Base-by-base conservation (phyloP, 148 eudicot genomes). In the Arbutus unedo region DNA sequence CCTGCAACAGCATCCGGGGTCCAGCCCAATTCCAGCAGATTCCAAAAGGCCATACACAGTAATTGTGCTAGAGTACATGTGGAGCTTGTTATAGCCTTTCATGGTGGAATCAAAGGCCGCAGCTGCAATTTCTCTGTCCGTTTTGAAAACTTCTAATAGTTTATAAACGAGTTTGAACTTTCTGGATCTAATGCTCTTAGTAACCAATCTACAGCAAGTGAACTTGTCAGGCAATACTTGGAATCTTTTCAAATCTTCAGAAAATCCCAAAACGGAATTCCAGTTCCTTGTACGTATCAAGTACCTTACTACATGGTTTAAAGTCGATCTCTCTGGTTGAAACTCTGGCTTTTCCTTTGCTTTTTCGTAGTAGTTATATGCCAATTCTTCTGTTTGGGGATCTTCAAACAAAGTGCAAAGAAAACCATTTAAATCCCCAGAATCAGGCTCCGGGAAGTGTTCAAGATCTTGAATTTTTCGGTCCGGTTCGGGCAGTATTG, bases 11-110 rank as follows among this genome's bases (percentile, higher is more conserved):
- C 95, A 93, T 43, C 86, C 88, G 48, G 85, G 74, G 76, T 89
- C 91, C 74, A 91, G 88, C 38, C 54, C 82, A 77, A 90, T 41
- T 6, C 85, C 88, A 8, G 84, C 59, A 49, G 85, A 88, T 74
- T 79, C 87, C 92, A 91, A 83, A n/a, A 74, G 81, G 11, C 85
- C 86, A 77, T 83, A 93, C 79, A 88, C 84, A 7, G 57, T 81
- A 76, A 90, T 77, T 2, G 97, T 87, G 74, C 91, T 87, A 74
- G 90, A 87, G 84, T 94, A 94, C 98, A 96, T 93, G 83, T 96
- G 99, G 85, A 96, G 89, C 89, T 92, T 90, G 81, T 96, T 96
- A 70, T 88, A 96, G 9, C 90, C 93, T 85, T 86, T 91, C 86
- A 94, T 82, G 3, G 96, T 96, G 0, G 90, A 81, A 71, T 83